These are phyloP conservation scores for Ogataea naganishii DNA, from an alignment of 805 yeast species.

Conservation along the genomic window DNA sequence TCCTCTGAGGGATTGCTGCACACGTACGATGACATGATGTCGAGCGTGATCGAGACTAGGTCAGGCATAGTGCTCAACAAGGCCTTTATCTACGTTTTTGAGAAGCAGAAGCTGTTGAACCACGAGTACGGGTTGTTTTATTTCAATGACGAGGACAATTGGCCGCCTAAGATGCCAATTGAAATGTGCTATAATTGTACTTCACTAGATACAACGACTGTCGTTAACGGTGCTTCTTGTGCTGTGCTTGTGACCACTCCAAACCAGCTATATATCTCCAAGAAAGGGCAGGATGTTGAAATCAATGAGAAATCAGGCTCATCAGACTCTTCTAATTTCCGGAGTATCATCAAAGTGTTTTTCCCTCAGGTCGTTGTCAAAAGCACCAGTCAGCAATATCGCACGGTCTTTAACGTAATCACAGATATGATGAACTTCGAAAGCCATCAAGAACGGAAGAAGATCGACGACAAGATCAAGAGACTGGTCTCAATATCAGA, in stretches of 20 bases:
- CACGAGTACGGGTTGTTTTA: conserved; percentile 24
- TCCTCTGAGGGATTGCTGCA: too few relatives aligned
- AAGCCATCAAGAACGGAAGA: conserved; percentile 27
- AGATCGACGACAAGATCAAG: conserved; percentile 29
- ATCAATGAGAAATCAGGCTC: conserved; percentile 1
- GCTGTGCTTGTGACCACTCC: conserved; percentile 42
- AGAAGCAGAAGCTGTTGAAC: conserved; percentile 24
- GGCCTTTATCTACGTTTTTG: conserved; percentile 44
- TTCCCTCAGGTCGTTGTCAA: conserved; percentile 41
- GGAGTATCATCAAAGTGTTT: conserved; percentile 14
- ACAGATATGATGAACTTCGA: conserved; percentile 32
- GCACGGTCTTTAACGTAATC: conserved; percentile 39
- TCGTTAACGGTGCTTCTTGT: conserved; percentile 45
- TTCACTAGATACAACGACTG: conserved; percentile 30
- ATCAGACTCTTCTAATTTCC: conserved; percentile 9
- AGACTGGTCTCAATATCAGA: conserved; percentile 20
- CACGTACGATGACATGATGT: conserved; percentile 19
- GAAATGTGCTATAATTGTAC: conserved; percentile 50
- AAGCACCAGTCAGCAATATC: conserved; percentile 51
- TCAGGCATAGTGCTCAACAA: conserved; percentile 48
- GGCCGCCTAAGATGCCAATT: conserved; percentile 65
- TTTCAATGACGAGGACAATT: conserved; percentile 23
- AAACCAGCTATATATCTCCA: conserved; percentile 38
- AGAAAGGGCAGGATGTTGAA: conserved; percentile 9
- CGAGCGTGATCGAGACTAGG: conserved; percentile 44